Conservation (phyloP, 768 basidiomycete genomes). For the Podaxis sp. region DNA sequence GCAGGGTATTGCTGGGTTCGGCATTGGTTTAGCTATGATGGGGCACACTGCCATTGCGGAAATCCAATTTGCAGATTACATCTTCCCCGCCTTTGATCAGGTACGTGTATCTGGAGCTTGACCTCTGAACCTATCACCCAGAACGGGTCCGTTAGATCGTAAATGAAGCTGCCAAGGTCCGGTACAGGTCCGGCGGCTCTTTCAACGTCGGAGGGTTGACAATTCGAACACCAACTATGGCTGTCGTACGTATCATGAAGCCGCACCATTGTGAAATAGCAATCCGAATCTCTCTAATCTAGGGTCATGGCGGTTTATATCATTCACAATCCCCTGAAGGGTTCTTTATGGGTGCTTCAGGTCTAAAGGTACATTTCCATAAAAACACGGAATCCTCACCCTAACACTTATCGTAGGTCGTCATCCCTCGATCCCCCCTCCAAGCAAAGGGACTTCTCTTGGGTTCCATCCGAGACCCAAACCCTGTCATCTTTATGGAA, state of each 20-base stretch:
- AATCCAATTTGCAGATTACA: conserved; percentile 89
- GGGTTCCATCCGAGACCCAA: conserved; percentile 85
- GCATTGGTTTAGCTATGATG: conserved; percentile 87
- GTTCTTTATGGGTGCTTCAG: conserved; percentile 88
- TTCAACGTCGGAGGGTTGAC: conserved; percentile 83
- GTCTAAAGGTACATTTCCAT: conserved; percentile 61
- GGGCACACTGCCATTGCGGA: conserved; percentile 94
- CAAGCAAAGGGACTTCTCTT: conserved; percentile 94
- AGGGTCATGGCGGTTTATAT: conserved; percentile 86
- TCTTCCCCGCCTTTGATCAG: conserved; percentile 94
- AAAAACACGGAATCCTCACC: not conserved
- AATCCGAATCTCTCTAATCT: not conserved
- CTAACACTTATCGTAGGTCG: conserved; percentile 41
- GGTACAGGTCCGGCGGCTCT: conserved; percentile 84
- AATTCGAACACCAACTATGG: conserved; percentile 83
- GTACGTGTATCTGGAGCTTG: conserved; percentile 29
- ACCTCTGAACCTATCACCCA: not conserved
- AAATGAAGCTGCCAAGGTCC: conserved; percentile 91
- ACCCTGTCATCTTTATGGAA: conserved; percentile 94
- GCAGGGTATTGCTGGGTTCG: conserved; percentile 94
- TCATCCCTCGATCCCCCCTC: conserved; percentile 91
- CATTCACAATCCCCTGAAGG: conserved; percentile 96
- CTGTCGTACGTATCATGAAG: conserved; percentile 53
- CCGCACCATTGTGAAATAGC: not conserved
- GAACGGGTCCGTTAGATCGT: conserved; percentile 56